Evolutionary conservation across 768 basidiomycete genomes (phyloP), one percentile per base, ranked within the genome.

Genomic region (Porpolomopsis calyptriformis): DNA sequence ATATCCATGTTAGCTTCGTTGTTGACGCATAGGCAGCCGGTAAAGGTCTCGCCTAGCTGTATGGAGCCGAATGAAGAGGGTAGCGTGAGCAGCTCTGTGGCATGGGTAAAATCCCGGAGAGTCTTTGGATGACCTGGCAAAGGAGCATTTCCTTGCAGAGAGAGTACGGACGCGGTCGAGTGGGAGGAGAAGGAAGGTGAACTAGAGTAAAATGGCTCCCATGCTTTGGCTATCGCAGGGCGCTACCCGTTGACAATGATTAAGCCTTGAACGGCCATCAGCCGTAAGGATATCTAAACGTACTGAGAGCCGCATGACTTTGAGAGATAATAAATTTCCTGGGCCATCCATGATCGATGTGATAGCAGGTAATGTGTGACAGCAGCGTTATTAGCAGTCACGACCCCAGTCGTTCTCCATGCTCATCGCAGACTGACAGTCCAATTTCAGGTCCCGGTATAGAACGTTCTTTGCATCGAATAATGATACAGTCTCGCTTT

Each of bases 241-340:
- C 85, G 74, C 85, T 88, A 54, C 36, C 46, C 48, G 48, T 41
- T 37, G 48, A 49, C 24, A 47, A 41, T 50, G 40, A 49, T 16
- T 38, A 29, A 29, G 26, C 9, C 40, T 43, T 26, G 10, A 18
- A 40, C 35, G 39, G 38, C 45, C 20, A n/a, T 38, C 18, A n/a
- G 38, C 23, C 46, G 47, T 23, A 52, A 46, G 39, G 46, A 26
- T 49, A 37, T 44, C 37, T 33, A n/a, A n/a, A 79, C 85, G 63
- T 65, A 90, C 87, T 60, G 86, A 89, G 48, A 87, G 75, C 45
- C 87, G 76, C 83, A 90, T 90, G 47, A 89, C 87, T 62, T 90
- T 90, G 53, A 90, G 68, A 3, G 87, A 82, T 34, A 90, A 59
- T 29, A 81, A 66, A 60, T 88, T 85, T 1, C 71, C 67, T 46